A percentile compares a stretch with the other conserved stretches of the same genome.
Conservation (phyloP, 164 flowering plant species). For the Amborella trichopoda region DNA sequence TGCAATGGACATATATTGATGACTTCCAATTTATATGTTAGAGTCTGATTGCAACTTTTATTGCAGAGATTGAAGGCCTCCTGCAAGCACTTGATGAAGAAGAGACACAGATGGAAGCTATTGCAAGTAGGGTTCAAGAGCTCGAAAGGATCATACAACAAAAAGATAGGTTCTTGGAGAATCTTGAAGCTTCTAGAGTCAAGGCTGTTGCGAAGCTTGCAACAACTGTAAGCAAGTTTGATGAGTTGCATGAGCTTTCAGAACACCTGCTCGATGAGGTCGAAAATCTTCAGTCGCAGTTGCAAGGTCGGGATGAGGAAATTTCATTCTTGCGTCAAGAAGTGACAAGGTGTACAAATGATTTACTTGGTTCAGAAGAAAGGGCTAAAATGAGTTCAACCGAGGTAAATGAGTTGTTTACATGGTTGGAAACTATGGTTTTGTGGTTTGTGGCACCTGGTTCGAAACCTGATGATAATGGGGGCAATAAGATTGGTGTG, state of each 20-base stretch:
- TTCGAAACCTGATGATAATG: constrained; percentile 19
- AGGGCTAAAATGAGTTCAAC: constrained; percentile 38
- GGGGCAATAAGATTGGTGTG: constrained; percentile 15
- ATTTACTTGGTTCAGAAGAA: constrained; percentile 56
- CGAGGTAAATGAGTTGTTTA: constrained; percentile 39
- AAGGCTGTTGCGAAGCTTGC: constrained; percentile 75
- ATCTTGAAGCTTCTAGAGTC: constrained; percentile 68
- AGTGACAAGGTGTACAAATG: constrained; percentile 87
- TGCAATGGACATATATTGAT: too few species aligned
- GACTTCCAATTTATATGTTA: too few species aligned
- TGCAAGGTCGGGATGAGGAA: constrained; percentile 78
- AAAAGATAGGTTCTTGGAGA: constrained; percentile 54
- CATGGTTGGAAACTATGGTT: constrained; percentile 45
- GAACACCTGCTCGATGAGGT: constrained; percentile 74
- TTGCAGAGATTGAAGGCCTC: constrained; percentile 71
- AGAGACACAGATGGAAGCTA: constrained; percentile 75
- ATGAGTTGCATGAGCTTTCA: constrained; percentile 82
- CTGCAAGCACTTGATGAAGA: constrained; percentile 98
- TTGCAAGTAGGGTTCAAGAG: constrained; percentile 35
- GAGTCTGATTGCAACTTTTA: too few species aligned
- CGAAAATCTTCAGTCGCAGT: constrained; percentile 77
- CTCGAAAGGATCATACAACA: constrained; percentile 47
- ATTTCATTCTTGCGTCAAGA: constrained; percentile 92
- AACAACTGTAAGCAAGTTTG: constrained; percentile 76
- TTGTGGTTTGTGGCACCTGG: constrained; percentile 29